A percentile compares a stretch with the other conserved stretches of the same genome.
Conservation (phyloP, 805 yeast genomes). For the Zygoascus tannicola region DNA sequence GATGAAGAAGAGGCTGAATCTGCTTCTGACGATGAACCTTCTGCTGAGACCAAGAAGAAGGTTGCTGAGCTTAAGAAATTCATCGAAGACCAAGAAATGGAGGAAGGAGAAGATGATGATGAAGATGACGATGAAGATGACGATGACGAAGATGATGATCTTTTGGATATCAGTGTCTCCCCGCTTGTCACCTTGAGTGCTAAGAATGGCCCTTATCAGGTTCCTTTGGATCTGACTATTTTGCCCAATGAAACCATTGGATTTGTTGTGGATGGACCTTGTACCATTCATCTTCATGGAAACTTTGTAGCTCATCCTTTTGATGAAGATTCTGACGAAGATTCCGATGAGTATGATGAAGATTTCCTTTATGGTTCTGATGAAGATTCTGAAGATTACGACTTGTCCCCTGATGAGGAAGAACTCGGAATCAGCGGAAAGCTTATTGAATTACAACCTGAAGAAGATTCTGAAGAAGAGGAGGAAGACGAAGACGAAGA, state of each 20-base stretch:
- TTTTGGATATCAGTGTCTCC: conserved; percentile 72
- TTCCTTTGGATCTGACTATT: conserved; percentile 80
- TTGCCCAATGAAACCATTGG: conserved; percentile 88
- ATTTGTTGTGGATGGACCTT: conserved; percentile 94
- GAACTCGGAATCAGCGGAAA: conserved; percentile 16
- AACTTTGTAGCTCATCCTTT: conserved; percentile 95
- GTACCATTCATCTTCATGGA: conserved; percentile 86
- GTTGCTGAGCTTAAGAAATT: conserved; percentile 41
- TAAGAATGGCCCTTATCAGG: conserved; percentile 60
- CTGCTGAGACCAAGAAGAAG: conserved; percentile 40
- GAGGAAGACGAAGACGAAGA: conserved; percentile 55
- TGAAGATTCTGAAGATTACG: conserved; percentile 28
- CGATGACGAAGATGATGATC: conserved; percentile 53
- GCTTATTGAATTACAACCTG: conserved; percentile 39
- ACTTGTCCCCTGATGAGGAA: conserved; percentile 28
- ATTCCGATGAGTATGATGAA: conserved; percentile 39
- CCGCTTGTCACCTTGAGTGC: conserved; percentile 89
- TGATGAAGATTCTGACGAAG: conserved; percentile 53
- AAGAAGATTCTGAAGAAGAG: conserved; percentile 28
- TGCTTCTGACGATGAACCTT: conserved; percentile 27
- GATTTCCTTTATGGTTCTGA: conserved; percentile 28
- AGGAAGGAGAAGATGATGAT: conserved; percentile 30
- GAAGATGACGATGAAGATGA: conserved; percentile 42
- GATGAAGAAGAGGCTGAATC: conserved; percentile 38
- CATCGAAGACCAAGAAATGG: conserved; percentile 23